Base-by-base conservation (phyloP, 2,329 filamentous ascomycete genomes). In the Fusarium brachygibbosum region DNA sequence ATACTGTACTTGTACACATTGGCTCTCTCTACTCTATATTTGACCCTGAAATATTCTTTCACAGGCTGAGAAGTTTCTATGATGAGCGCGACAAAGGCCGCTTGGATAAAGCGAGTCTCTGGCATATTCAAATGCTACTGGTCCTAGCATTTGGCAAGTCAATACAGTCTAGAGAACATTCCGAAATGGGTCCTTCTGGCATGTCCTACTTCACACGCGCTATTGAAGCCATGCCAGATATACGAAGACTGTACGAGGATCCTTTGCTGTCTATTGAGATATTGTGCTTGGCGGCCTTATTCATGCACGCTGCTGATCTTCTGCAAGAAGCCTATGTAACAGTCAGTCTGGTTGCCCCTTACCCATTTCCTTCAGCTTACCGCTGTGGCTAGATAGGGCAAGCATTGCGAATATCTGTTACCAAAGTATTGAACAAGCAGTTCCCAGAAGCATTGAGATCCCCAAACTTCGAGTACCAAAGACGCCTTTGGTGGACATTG, bases 41-140 rank as follows among this genome's bases (percentile, higher is more conserved):
- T 35, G 68, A 71, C 12, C 31, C 54, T 5, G 45, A 49, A n/a
- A 6, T 16, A 1, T 71, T 71, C 40, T 37, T 71, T 10, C 17
- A 29, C 2, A 55, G 41, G 19, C 12, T 71, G 11, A 55, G 68
- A 8, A 42, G 5, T 6, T 71, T 71, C 14, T 71, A 71, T 4
- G 55, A 58, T 8, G 45, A 53, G 7, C 68, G 65, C 3, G 25
- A 25, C 2, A 42, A 25, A 25, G 52, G 38, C 3, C 21, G n/a
- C 4, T 21, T 35, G 13, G 28, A 32, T 9, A 38, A 51, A 6
- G 57, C 54, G 16, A 69, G 31, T 6, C 58, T 71, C 4, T 71
- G 69, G 68, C 68, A 71, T 34, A 48, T 71, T 13, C 65, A 71
- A 16, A 71, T 71, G 69, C 58, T 71, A 4, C 55, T 71, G 9